A percentile compares a stretch with the other conserved stretches of the same genome.
These are phyloP conservation scores for Epichloe sp. DNA, from an alignment of 2,329 filamentous ascomycete genomes.

Conservation along the genomic window DNA sequence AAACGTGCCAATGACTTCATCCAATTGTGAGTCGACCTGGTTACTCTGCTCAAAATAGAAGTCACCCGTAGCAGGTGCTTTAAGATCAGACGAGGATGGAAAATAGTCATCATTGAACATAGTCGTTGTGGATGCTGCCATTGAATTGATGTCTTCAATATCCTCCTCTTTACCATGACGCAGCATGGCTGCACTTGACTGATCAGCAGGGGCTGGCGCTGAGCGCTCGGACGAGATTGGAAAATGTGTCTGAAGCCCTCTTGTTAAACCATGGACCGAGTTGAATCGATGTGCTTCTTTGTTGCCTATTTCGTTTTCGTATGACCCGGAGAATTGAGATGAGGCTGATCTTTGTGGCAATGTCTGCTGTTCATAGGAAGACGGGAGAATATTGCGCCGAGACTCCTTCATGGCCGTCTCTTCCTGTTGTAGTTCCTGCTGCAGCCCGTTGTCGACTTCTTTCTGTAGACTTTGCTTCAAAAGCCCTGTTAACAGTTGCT, in stretches of 20 bases:
- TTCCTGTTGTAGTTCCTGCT: background rate
- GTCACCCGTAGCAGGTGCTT: background rate
- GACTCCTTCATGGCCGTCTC: background rate
- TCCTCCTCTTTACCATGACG: background rate
- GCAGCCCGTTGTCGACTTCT: constrained; percentile 3
- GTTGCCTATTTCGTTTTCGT: background rate
- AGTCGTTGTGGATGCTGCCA: background rate
- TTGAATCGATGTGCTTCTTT: background rate
- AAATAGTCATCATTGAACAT: background rate
- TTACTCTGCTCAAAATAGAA: constrained; percentile 1
- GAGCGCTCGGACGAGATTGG: background rate
- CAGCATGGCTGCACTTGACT: background rate
- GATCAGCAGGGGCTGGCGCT: background rate
- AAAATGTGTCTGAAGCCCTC: background rate
- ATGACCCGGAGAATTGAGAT: background rate
- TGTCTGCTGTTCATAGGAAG: background rate
- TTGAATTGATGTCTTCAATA: background rate
- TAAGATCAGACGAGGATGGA: background rate
- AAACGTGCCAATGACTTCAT: constrained; percentile 3
- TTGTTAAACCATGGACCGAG: background rate
- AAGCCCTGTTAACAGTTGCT: constrained; percentile 1
- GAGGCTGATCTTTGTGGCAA: background rate
- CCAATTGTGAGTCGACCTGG: constrained; percentile 2
- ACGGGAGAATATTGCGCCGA: background rate
- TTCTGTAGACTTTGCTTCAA: constrained; percentile 2